Percentiles rank a stretch among this genome's conserved stretches.
Conservation (phyloP, 2,329 filamentous ascomycete genomes). For the Mycosphaerelloides madeirae region DNA sequence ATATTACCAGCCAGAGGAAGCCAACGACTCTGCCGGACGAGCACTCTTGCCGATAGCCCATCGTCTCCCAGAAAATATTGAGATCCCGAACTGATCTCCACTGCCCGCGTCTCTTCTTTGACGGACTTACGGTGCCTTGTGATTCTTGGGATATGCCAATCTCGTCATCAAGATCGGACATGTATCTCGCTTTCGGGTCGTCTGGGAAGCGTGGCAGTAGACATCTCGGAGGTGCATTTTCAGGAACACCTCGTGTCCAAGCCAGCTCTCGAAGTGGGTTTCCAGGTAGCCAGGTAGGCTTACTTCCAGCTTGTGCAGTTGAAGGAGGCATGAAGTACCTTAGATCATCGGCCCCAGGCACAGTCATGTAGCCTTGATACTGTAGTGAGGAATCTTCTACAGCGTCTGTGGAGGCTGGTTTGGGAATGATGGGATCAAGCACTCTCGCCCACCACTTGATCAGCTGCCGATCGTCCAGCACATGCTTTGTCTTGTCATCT, state of each 20-base stretch:
- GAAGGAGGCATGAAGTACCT: slow-evolving; percentile 66
- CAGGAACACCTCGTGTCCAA: slow-evolving; percentile 48
- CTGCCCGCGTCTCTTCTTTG: slow-evolving; percentile 53
- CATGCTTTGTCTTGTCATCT: slow-evolving; percentile 79
- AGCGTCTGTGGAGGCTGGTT: not conserved
- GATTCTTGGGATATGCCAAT: slow-evolving; percentile 28
- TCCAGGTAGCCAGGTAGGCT: slow-evolving; percentile 52
- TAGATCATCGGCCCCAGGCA: slow-evolving; percentile 78
- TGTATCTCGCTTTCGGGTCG: slow-evolving; percentile 86
- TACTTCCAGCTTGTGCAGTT: slow-evolving; percentile 2
- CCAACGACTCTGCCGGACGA: slow-evolving; percentile 88
- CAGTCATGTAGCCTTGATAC: slow-evolving; percentile 69
- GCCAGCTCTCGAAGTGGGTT: slow-evolving; percentile 70
- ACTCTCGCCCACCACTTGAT: slow-evolving; percentile 96
- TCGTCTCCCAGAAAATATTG: slow-evolving; percentile 97
- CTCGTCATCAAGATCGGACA: slow-evolving; percentile 84
- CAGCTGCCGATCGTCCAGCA: slow-evolving; percentile 81
- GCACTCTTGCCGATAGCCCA: slow-evolving; percentile 94
- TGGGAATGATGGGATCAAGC: slow-evolving; percentile 66
- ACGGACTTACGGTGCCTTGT: slow-evolving; percentile 31
- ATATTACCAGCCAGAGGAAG: slow-evolving; percentile 88
- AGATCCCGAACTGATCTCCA: slow-evolving; percentile 83
- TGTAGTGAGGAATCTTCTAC: slow-evolving; percentile 36
- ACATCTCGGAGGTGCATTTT: slow-evolving; percentile 66
- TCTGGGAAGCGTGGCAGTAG: slow-evolving; percentile 88